Evolutionary conservation across 345 rosid species (phyloP), one percentile per base, ranked within the genome.

Genomic region (Mallotus nudiflorus): DNA sequence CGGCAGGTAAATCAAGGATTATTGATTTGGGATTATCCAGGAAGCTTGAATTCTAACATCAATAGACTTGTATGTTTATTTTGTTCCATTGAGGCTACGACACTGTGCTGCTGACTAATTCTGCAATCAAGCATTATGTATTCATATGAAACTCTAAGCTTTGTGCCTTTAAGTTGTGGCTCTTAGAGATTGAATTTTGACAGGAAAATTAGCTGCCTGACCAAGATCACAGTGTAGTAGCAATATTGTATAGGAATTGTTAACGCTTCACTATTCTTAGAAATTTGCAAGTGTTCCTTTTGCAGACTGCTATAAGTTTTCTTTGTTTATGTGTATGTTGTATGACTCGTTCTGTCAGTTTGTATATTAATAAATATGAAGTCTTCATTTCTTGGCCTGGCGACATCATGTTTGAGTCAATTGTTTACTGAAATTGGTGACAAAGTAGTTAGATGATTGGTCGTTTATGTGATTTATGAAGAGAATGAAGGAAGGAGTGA

Each of bases 11-110:
- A 16, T 75, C 87, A 9, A 81, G 85, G 81, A 72, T 54, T 13
- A 48, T 82, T 62, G 85, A 77, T 48, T 75, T 81, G 79, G 85
- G 84, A 39, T 73, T 82, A 7, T 77, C 85, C 80, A 84, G 81
- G 68, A 88, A 86, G 85, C 92, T 88, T 60, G 77, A 83, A 53
- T 88, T 86, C 78, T 84, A 70, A 84, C 25, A 5, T 13, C 46
- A 50, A 35, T 54, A 35, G 16, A 69, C 1, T 59, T 48, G 31
- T 54, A 57, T 65, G 71, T 58, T 15, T 67, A 58, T 35, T 39
- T 42, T 49, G 62, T 37, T 49, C 25, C 54, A 58, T 67, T 6
- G 77, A 60, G 27, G 22, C 24, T 44, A 44, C 52, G 69, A 73
- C 39, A 10, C 42, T 28, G 54, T 42, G 6, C 22, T 42, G 54